Conservation (phyloP, 768 basidiomycete genomes). For the Porphyrellus cyaneotinctus region DNA sequence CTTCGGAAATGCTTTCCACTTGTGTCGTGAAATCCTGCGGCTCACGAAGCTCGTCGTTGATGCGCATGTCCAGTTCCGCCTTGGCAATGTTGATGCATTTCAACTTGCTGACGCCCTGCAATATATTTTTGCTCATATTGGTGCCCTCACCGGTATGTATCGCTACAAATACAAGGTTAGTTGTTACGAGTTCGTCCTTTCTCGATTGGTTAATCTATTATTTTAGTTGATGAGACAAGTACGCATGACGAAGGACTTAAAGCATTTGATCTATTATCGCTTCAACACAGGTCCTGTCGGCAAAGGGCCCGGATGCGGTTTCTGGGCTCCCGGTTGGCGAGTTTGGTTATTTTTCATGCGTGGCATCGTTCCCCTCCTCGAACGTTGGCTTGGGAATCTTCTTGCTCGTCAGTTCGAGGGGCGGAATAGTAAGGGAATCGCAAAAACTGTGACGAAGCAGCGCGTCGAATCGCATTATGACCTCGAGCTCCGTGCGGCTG, state of each 20-base stretch:
- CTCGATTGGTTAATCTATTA: slow-evolving; percentile 3
- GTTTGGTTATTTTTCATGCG: slow-evolving; percentile 99
- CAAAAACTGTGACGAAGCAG: slow-evolving; percentile 99
- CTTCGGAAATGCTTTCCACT: slow-evolving; percentile 98
- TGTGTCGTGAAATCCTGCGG: slow-evolving; percentile 96
- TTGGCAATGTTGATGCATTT: slow-evolving; percentile 98
- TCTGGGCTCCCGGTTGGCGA: slow-evolving; percentile 99
- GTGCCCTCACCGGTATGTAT: slow-evolving; percentile 99
- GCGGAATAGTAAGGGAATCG: slow-evolving; percentile 91
- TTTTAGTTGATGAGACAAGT: slow-evolving; percentile 95
- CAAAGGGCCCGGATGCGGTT: slow-evolving; percentile 97
- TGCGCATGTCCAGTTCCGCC: slow-evolving; percentile 96
- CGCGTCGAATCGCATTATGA: slow-evolving; percentile 99
- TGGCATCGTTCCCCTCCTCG: slow-evolving; percentile 94
- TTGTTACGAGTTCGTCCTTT: background rate
- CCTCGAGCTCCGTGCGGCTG: slow-evolving; percentile 92
- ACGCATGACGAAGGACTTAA: slow-evolving; percentile 98
- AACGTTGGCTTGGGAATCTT: slow-evolving; percentile 96
- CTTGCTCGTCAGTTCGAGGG: slow-evolving; percentile 99
- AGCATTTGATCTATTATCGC: slow-evolving; percentile 96
- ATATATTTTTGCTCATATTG: slow-evolving; percentile 96
- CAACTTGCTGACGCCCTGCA: slow-evolving; percentile 98
- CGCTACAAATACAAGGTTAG: slow-evolving; percentile 97
- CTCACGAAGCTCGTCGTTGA: slow-evolving; percentile 98
- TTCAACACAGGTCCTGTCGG: slow-evolving; percentile 99